Percentiles rank a stretch among this genome's conserved stretches.
Conservation (phyloP, 176 grass and related monocot genomes). For the Phoenix roebelenii region DNA sequence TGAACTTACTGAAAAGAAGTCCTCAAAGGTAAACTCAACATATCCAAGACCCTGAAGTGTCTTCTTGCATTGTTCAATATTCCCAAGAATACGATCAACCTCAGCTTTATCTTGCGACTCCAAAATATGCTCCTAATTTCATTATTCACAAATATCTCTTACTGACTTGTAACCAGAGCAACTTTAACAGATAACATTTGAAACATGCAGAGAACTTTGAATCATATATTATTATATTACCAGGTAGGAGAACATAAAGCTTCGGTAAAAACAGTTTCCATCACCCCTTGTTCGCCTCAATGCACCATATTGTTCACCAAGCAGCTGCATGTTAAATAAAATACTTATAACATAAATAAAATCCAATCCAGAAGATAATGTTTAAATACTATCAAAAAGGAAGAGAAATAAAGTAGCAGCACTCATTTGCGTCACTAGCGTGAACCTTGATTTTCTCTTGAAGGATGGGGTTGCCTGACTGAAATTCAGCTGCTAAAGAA, state of each 20-base stretch:
- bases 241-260: constrained; percentile 99
- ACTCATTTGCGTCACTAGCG: not conserved
- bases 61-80: constrained; percentile 66
- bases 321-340: constrained; percentile 48
- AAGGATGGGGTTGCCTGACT: constrained; percentile 80
- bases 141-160: constrained; percentile 12
- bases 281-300: constrained; percentile 89
- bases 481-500: constrained; percentile 66
- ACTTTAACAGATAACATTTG: not conserved
- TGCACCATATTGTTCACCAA: constrained; percentile 84
- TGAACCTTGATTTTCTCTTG: constrained; percentile 92
- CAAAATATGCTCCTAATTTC: constrained; percentile 77
- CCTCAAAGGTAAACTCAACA: constrained; percentile 90
- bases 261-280: constrained; percentile 96
- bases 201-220: too few species aligned
- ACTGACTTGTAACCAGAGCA: not conserved
- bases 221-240: constrained; percentile 24
- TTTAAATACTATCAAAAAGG: not conserved
- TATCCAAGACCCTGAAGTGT: constrained; percentile 73
- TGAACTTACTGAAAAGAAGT: constrained; percentile 84
- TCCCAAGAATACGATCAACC: constrained; percentile 67
- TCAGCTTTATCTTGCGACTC: constrained; percentile 76
- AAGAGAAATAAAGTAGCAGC: not conserved
- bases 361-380: not conserved
- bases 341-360: constrained; percentile 26